These are phyloP conservation scores for Coemansia sp. DNA, from an alignment of 192 early-diverging fungal species.

Conservation along the genomic window DNA sequence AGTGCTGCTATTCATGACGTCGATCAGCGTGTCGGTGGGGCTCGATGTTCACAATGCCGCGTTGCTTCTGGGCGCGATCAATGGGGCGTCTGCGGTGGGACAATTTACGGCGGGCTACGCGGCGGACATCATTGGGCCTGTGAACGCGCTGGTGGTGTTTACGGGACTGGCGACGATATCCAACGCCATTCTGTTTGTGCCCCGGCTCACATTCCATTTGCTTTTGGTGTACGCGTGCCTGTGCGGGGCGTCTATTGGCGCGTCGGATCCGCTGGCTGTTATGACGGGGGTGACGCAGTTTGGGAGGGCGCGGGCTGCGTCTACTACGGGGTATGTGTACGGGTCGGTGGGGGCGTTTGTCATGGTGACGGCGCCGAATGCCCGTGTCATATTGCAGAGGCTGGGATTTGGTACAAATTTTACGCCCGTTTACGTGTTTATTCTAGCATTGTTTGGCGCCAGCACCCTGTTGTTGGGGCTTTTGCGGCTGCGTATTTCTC, in stretches of 20 bases:
- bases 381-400: constrained; percentile 22
- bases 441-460: constrained; percentile 20
- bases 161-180: constrained; percentile 29
- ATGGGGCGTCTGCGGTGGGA: constrained; percentile 47
- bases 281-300: constrained; percentile 45
- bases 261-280: constrained; percentile 40
- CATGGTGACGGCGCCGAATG: constrained; percentile 23
- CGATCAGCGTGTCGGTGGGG: constrained; percentile 44
- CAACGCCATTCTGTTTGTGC: constrained; percentile 38
- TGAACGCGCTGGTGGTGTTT: constrained; percentile 37
- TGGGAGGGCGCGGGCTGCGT: constrained; percentile 19
- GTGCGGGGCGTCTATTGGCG: constrained; percentile 46
- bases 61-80: constrained; percentile 38
- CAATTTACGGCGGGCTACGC: constrained; percentile 49
- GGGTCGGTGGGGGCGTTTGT: constrained; percentile 43
- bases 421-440: constrained; percentile 20
- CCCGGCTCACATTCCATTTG: constrained; percentile 22
- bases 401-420: constrained; percentile 16
- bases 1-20: constrained; percentile 40
- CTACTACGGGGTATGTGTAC: constrained; percentile 31
- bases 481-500: constrained; percentile 34
- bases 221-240: constrained; percentile 42
- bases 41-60: constrained; percentile 51
- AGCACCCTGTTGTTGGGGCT: constrained; percentile 34
- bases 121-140: constrained; percentile 35